Conservation (phyloP, 202 grass and related monocot species). For the Eragrostis tef region DNA sequence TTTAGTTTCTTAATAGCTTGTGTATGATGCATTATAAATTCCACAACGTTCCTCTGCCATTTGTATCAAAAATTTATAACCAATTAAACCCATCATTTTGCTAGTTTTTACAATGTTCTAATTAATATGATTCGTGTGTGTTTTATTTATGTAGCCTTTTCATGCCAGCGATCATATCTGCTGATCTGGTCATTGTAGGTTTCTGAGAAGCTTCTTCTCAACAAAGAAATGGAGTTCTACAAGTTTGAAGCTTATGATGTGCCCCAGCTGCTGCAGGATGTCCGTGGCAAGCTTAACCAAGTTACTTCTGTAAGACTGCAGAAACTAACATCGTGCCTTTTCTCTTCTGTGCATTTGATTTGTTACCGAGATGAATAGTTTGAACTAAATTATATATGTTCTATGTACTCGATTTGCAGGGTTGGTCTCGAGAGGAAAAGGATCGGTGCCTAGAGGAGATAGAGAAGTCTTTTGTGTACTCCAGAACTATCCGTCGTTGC, state of each 20-base stretch:
- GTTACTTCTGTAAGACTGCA: conserved; percentile 25
- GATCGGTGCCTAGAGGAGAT: conserved; percentile 84
- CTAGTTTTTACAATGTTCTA: too few species aligned
- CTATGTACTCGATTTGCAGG: conserved; percentile 35
- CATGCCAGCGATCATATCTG: background rate
- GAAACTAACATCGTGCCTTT: too few species aligned
- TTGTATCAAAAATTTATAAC: too few species aligned
- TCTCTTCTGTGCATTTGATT: background rate
- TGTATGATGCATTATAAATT: too few species aligned
- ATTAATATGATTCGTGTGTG: too few species aligned
- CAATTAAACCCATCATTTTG: too few species aligned
- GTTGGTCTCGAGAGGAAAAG: conserved; percentile 82
- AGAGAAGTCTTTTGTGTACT: conserved; percentile 79
- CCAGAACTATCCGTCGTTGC: conserved; percentile 19
- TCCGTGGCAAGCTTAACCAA: conserved; percentile 72
- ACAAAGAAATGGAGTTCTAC: conserved; percentile 89
- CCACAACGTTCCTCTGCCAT: too few species aligned
- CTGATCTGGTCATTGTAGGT: conserved; percentile 46
- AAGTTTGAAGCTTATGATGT: conserved; percentile 49
- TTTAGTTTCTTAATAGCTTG: too few species aligned
- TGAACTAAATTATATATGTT: background rate
- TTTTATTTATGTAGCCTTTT: too few species aligned
- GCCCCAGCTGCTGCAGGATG: conserved; percentile 75
- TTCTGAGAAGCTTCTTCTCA: conserved; percentile 84
- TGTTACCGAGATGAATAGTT: background rate